Percentiles rank a stretch among this genome's conserved stretches.
Conservation (phyloP, 176 grass and related monocot genomes). For the Oryza glaberrima region DNA sequence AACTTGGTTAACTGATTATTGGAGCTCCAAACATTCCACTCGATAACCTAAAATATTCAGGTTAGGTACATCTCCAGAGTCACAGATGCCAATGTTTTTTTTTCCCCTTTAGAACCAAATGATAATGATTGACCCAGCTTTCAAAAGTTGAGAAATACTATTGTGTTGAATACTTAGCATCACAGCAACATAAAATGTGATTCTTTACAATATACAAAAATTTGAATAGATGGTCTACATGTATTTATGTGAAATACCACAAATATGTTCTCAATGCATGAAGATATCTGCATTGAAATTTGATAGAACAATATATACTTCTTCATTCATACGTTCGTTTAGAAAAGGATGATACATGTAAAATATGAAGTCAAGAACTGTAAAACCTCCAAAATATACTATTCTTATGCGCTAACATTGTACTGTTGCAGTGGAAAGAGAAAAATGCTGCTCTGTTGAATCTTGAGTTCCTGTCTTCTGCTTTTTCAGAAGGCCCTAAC, state of each 20-base stretch:
- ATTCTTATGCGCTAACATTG: constrained; percentile 6
- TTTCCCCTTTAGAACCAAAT: not conserved
- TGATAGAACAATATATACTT: not conserved
- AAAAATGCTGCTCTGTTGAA: constrained; percentile 24
- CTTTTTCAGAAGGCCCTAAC: constrained; percentile 25
- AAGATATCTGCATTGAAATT: not conserved
- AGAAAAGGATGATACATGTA: constrained; percentile 23
- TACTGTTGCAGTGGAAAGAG: constrained; percentile 15
- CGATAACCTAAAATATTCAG: constrained; percentile 36
- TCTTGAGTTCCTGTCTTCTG: not conserved
- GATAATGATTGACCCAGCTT: constrained; percentile 2
- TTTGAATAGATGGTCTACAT: not conserved
- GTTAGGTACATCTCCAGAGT: constrained; percentile 1
- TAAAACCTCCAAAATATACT: not conserved
- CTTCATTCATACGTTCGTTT: constrained; percentile 11
- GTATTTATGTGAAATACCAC: not conserved
- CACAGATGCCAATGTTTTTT: constrained; percentile 24
- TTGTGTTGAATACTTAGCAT: constrained; percentile 18
- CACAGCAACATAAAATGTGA: not conserved
- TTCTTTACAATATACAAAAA: not conserved
- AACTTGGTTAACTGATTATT: not conserved
- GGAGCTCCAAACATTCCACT: constrained; percentile 10
- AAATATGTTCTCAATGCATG: not conserved
- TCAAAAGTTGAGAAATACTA: not conserved
- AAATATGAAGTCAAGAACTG: not conserved